Evolutionary conservation across 2,329 filamentous ascomycete species (phyloP), one percentile per base, ranked within the genome.

Genomic region (Macrophomina phaseolina): DNA sequence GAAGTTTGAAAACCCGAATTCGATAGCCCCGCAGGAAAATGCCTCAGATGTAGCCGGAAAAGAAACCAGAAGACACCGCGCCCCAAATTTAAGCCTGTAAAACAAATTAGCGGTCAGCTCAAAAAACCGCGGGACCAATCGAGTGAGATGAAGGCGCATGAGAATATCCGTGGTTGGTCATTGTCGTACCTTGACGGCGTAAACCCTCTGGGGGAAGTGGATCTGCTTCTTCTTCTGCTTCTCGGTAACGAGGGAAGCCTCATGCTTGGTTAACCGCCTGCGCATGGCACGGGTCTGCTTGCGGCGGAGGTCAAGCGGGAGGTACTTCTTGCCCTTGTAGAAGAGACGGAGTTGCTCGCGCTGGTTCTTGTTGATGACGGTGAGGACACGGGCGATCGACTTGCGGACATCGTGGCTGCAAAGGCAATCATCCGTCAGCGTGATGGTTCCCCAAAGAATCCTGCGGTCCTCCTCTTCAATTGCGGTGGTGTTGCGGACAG

Each of bases 251-350:
- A 90, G 87, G 77, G 89, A 87, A 78, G 91, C 90, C 85, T 99
- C 94, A 88, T 96, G 89, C 83, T 92, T 90, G 80, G 91, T 94
- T 85, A 99, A 88, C 81, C 92, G 89, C 87, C 96, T 92, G 81
- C 95, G 93, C 86, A 98, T 96, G 81, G 94, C 95, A 79, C 95
- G 94, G 81, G 95, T 99, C 87, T 95, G 90, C 92, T 98, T 98
- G 81, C 93, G 85, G 84, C 95, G 92, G 87, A 99, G 94, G 84
- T 99, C 96, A 82, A 99, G 93, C 73, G 95, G 95, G 73, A 93
- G 86, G 89, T 97, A 97, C 89, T 97, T 98, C 92, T 98, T 98
- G 90, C 91, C 91, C 89, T 97, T 96, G 90, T 99, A 99, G 91
- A 98, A 98, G 75, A 98, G 88, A 78, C 94, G 93, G 79, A 99